Base-by-base conservation (phyloP, 495 filamentous ascomycete genomes). In the Xylaria grammica region DNA sequence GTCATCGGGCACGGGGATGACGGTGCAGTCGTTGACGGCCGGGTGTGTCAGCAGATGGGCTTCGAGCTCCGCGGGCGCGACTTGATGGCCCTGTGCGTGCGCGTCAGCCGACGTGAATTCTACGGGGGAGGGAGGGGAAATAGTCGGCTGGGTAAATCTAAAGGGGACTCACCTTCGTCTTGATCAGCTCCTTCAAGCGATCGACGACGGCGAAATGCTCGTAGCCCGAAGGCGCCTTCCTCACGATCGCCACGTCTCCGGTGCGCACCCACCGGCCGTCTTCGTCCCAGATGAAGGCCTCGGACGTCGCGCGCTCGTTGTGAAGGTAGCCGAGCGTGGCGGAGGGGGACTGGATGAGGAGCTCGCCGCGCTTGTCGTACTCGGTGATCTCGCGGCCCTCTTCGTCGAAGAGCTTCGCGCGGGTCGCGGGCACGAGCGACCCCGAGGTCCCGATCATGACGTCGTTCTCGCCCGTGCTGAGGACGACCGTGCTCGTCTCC, bases 141-240 rank as follows among this genome's bases (percentile, higher is more conserved):
- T 1, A 4, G 20, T 8, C 1, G 17, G 4, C n/a, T 11, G 1
- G 20, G 13, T n/a, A n/a, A n/a, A n/a, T n/a, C 3, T 45, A 45
- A 19, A 45, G 9, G 9, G 40, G n/a, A 69, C 83, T 44, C 75
- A 92, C 91, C 86, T 96, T 96, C 69, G 93, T 90, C 77, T 97
- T 97, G 79, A 97, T 96, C 57, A 97, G 79, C 76, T 97, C 93
- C 81, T 97, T 97, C 70, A 97, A 89, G 2, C 93, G 86, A 72
- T 97, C 93, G 3, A 93, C 90, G 45, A 97, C 90, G 66, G 89
- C 88, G 36, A 96, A 66, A 70, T 97, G 93, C 74, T 96, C 91
- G 53, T 88, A 77, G 9, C 89, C 89, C 6, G 79, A 76, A 0
- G 89, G 84, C 17, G 84, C 75, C 72, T 85, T 82, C 17, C 83